These are phyloP conservation scores for Coccomyxa subellipsoidea DNA, from an alignment of 163 green algal genomes.

Conservation along the genomic window DNA sequence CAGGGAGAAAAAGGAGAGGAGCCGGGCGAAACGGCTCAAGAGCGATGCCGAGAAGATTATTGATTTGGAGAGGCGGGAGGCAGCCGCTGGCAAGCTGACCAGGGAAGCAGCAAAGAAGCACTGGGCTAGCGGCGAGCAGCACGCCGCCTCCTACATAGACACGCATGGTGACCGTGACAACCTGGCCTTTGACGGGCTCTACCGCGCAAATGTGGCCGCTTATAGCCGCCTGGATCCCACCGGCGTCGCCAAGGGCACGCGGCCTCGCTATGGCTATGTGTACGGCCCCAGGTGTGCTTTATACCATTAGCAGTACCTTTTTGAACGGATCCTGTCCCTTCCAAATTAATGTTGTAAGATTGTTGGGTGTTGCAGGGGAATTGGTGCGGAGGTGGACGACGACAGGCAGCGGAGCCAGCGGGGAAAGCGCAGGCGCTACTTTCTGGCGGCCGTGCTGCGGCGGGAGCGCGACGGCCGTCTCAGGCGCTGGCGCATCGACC, in stretches of 20 bases:
- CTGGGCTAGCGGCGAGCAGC: conserved; percentile 16
- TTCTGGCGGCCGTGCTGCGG: conserved; percentile 25
- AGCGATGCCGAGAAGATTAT: conserved; percentile 20
- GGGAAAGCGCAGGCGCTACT: conserved; percentile 27
- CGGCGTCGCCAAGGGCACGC: conserved; percentile 21
- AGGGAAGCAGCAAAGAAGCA: neutral
- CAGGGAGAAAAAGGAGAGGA: conserved; percentile 3
- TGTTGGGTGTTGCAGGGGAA: conserved; percentile 10
- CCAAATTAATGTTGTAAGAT: too few species aligned
- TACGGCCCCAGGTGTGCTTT: conserved; percentile 18
- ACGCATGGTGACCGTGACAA: conserved; percentile 42
- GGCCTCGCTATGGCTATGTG: conserved; percentile 16
- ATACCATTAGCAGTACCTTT: neutral
- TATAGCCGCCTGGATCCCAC: conserved; percentile 39
- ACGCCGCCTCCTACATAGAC: conserved; percentile 26
- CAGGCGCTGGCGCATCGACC: conserved; percentile 25
- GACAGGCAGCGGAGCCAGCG: neutral
- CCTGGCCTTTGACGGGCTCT: conserved; percentile 46
- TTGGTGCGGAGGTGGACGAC: conserved; percentile 6
- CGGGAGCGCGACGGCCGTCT: conserved; percentile 31
- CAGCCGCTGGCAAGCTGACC: conserved; percentile 19
- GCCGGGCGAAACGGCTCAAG: neutral
- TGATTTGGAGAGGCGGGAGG: conserved; percentile 18
- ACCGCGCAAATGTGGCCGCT: conserved; percentile 37
- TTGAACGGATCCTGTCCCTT: too few species aligned